phyloP scores from a whole-genome alignment of 495 filamentous ascomycete genomes.

The Penicillium cataractarum region DNA sequence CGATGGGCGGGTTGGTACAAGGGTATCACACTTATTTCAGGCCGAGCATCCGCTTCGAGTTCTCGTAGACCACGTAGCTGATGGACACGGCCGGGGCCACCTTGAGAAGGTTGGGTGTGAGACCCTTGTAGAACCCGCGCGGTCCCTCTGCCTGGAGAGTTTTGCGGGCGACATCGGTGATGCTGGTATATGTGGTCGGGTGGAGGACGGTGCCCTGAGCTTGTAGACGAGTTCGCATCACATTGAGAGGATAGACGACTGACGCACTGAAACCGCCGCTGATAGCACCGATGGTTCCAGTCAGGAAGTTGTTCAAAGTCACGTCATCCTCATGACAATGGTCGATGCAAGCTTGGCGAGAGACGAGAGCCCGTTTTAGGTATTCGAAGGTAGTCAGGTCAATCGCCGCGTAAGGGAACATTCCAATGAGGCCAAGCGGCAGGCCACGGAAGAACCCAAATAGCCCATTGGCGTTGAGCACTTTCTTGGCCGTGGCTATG shows the following conservation, averaged over 20 bases:
- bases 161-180: conserved; percentile 80
- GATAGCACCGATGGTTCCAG: conserved; percentile 81
- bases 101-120: conserved; percentile 95
- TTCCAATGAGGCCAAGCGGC: conserved; percentile 87
- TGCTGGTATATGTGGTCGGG: conserved; percentile 85
- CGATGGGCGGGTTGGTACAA: conserved; percentile 6
- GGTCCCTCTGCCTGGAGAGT: conserved; percentile 83
- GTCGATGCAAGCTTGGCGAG: conserved; percentile 67
- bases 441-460: conserved; percentile 88
- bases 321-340: conserved; percentile 83
- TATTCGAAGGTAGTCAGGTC: conserved; percentile 95
- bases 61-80: conserved; percentile 97
- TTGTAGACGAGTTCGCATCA: conserved; percentile 90
- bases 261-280: conserved; percentile 94
- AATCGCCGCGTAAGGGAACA: conserved; percentile 98
- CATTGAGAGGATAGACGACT: conserved; percentile 92
- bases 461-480: conserved; percentile 75
- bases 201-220: conserved; percentile 92
- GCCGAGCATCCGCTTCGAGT: conserved; percentile 78
- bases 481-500: conserved; percentile 76
- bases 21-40: conserved; percentile 55
- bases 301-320: conserved; percentile 72
- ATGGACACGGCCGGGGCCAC: conserved; percentile 96
- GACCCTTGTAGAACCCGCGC: conserved; percentile 88
- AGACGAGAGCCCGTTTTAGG: conserved; percentile 73